phyloP scores from a whole-genome alignment of 2,329 filamentous ascomycete genomes.

The Erysiphe pisi region DNA sequence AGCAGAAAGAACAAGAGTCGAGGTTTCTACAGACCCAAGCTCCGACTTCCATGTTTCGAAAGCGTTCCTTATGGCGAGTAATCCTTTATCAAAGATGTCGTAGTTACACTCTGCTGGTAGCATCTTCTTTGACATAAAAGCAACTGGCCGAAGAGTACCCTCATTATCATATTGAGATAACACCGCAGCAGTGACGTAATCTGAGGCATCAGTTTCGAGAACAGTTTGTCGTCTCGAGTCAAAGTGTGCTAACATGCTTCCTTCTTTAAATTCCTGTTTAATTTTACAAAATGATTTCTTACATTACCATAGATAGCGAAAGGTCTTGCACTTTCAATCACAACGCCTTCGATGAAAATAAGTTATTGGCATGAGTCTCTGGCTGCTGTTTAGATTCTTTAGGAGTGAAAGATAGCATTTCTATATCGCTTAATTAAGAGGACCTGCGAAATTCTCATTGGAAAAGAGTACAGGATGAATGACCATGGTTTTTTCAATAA shows the following conservation, averaged over 20 bases:
- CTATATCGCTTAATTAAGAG: no score
- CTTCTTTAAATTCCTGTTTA: neutral
- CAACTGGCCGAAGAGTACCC: neutral
- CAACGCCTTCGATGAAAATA: no score
- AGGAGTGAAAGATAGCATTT: no score
- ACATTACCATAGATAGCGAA: no score
- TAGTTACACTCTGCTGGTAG: conserved; percentile 15
- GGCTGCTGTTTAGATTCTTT: no score
- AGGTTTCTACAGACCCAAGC: neutral
- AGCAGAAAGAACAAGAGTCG: neutral
- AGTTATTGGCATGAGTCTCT: no score
- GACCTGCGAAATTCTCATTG: no score
- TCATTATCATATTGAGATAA: conserved; percentile 16
- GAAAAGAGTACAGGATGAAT: no score
- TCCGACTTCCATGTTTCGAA: conserved; percentile 19
- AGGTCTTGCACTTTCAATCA: no score
- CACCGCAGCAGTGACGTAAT: neutral
- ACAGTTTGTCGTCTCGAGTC: neutral
- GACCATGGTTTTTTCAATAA: no score
- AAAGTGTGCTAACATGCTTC: neutral
- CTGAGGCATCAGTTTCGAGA: conserved; percentile 25
- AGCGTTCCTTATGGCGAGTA: neutral
- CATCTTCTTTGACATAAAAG: neutral
- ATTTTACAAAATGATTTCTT: neutral
- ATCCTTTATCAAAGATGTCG: conserved; percentile 5